phyloP scores from a whole-genome alignment of 2,329 filamentous ascomycete species.

The Aspergillus sp. region DNA sequence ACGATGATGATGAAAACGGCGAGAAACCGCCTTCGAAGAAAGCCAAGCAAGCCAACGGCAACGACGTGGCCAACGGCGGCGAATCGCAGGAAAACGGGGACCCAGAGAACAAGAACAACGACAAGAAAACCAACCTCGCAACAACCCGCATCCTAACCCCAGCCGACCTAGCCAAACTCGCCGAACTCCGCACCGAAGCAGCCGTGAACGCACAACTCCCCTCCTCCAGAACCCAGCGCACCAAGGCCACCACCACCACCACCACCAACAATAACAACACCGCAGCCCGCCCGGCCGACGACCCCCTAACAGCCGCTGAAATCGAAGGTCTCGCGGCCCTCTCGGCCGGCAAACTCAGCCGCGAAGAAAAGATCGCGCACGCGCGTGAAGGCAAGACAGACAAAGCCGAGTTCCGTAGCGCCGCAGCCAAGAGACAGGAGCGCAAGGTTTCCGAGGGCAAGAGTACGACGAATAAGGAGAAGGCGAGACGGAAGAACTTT shows the following conservation, averaged over 20 bases:
- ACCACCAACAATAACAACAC: slow-evolving; percentile 23
- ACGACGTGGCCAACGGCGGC: slow-evolving; percentile 24
- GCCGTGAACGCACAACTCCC: slow-evolving; percentile 57
- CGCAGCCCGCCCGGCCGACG: slow-evolving; percentile 64
- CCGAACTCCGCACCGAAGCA: slow-evolving; percentile 71
- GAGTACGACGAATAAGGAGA: slow-evolving; percentile 95
- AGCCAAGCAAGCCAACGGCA: slow-evolving; percentile 43
- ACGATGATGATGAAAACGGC: slow-evolving; percentile 49
- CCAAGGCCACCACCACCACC: no score
- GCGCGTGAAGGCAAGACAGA: slow-evolving; percentile 75
- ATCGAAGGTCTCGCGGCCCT: slow-evolving; percentile 80
- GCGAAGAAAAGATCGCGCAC: slow-evolving; percentile 78
- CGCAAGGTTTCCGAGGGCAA: slow-evolving; percentile 86
- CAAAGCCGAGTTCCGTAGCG: slow-evolving; percentile 73
- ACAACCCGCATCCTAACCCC: slow-evolving; percentile 91
- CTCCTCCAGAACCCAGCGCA: slow-evolving; percentile 35
- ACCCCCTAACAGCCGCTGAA: slow-evolving; percentile 79
- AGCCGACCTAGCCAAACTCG: slow-evolving; percentile 88
- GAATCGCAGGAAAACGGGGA: slow-evolving; percentile 29
- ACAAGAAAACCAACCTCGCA: slow-evolving; percentile 54
- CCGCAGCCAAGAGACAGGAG: slow-evolving; percentile 72
- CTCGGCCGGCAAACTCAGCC: slow-evolving; percentile 65
- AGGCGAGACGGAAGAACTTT: slow-evolving; percentile 96
- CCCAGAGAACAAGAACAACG: slow-evolving; percentile 33
- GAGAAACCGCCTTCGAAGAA: slow-evolving; percentile 53